These are phyloP conservation scores for Rosellinia necatrix DNA, from an alignment of 2,329 filamentous ascomycete species.

Conservation along the genomic window DNA sequence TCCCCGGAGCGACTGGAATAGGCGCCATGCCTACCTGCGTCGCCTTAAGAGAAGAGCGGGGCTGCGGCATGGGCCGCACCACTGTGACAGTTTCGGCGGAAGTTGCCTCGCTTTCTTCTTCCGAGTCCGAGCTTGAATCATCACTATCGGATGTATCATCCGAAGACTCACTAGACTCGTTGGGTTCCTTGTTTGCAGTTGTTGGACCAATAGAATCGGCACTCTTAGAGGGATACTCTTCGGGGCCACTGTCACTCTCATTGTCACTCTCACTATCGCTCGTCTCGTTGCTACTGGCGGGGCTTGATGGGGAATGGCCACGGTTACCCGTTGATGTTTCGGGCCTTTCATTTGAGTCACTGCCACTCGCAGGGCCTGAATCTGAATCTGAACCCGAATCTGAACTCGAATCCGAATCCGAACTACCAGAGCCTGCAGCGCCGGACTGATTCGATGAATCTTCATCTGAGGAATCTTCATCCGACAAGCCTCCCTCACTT, in stretches of 20 bases:
- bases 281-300: slow-evolving; percentile 29
- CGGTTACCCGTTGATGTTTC: not conserved
- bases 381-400: slow-evolving; percentile 29
- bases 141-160: slow-evolving; percentile 9
- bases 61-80: not conserved
- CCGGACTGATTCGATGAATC: not conserved
- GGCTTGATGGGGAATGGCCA: not conserved
- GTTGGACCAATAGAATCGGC: not conserved
- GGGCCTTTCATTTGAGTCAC: slow-evolving; percentile 10
- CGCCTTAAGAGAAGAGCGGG: not conserved
- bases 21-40: not conserved
- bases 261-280: slow-evolving; percentile 26
- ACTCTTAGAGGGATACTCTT: slow-evolving; percentile 16
- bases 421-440: not conserved
- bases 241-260: slow-evolving; percentile 36
- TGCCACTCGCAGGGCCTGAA: slow-evolving; percentile 10
- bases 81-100: not conserved
- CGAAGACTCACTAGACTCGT: slow-evolving; percentile 12
- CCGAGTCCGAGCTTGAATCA: slow-evolving; percentile 15
- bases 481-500: slow-evolving; percentile 9
- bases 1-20: slow-evolving; percentile 38
- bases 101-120: not conserved
- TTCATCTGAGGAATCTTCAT: slow-evolving; percentile 3
- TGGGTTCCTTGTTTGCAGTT: slow-evolving; percentile 3
- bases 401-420: slow-evolving; percentile 2